Conservation (phyloP, 305 asterid species). For the Fraxinus angustifolia region DNA sequence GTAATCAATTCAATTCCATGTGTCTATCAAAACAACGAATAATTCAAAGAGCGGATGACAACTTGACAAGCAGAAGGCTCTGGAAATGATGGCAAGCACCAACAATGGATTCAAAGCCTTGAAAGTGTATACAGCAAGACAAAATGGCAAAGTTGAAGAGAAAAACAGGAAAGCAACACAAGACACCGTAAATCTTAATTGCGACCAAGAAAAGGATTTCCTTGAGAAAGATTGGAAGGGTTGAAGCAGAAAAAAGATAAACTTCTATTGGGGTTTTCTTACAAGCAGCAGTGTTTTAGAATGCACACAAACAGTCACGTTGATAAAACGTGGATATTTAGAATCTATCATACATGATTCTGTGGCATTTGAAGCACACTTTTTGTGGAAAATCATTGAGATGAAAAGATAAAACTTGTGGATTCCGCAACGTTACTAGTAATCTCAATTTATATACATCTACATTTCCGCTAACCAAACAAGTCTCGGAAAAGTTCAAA, state of each 20-base stretch:
- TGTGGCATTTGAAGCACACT: not conserved
- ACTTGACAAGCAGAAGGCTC: not conserved
- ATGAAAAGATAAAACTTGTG: not conserved
- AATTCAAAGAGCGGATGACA: not conserved
- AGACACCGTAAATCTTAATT: not conserved
- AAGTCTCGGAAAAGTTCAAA: not conserved
- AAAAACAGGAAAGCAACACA: not conserved
- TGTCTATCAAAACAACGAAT: not conserved
- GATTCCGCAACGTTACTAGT: not conserved
- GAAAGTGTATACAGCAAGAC: not conserved
- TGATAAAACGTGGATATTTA: not conserved
- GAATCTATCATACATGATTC: not conserved
- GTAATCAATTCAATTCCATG: not conserved
- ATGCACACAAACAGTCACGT: not conserved
- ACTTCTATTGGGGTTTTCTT: not conserved
- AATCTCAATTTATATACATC: not conserved
- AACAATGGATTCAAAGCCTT: not conserved
- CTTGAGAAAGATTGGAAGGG: not conserved
- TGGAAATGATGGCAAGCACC: not conserved
- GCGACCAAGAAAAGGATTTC: not conserved
- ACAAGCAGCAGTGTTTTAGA: not conserved
- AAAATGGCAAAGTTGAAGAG: not conserved
- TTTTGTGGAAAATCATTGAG: not conserved
- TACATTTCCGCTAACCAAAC: conserved; percentile 1
- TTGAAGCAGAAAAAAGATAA: not conserved